Base-by-base conservation (phyloP, 495 filamentous ascomycete genomes). In the Hypoxylon lienhwacheense region DNA sequence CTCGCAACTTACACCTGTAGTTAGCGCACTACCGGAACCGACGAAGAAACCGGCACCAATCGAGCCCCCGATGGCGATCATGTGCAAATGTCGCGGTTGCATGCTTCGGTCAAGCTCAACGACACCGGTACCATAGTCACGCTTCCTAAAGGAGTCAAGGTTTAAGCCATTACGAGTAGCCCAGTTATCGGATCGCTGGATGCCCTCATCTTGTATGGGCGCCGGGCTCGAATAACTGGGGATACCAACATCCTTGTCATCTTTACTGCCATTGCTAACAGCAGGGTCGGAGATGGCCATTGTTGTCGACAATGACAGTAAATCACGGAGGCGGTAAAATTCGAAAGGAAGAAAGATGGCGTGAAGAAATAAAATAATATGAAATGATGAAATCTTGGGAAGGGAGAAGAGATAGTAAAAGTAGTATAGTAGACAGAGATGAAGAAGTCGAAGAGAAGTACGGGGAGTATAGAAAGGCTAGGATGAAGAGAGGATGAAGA, bases 31-130 rank as follows among this genome's bases (percentile, higher is more conserved):
- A 48, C 79, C 79, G 11, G 79, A 78, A 22, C 79, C 72, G 57
- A 80, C 75, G 64, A 78, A 80, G 65, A 79, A 81, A 70, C 71
- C 85, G 19, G 85, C 86, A 34, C 85, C 85, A 45, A 88, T 87
- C 3, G 82, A 84, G 29, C 85, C 84, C 19, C 85, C 85, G 56
- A 88, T 86, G 40, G 85, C 84, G 63, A 89, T 89, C 81, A 89
- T 88, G 68, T 88, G 85, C 52, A 88, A 65, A 67, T 88, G 85
- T 37, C 85, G 75, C 20, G 76, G 73, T 70, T 82, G 82, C 70
- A 88, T 73, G 61, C 73, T 76, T 29, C 84, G 82, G 69, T 88
- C 76, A 48, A 81, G 72, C 59, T 74, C 65, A 26, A 70, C 53
- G 29, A 65, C 52, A 29, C 71, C 68, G 32, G 53, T 20, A 39